Conservation (phyloP, 306 rosid species). For the Ormosia semicastrata region DNA sequence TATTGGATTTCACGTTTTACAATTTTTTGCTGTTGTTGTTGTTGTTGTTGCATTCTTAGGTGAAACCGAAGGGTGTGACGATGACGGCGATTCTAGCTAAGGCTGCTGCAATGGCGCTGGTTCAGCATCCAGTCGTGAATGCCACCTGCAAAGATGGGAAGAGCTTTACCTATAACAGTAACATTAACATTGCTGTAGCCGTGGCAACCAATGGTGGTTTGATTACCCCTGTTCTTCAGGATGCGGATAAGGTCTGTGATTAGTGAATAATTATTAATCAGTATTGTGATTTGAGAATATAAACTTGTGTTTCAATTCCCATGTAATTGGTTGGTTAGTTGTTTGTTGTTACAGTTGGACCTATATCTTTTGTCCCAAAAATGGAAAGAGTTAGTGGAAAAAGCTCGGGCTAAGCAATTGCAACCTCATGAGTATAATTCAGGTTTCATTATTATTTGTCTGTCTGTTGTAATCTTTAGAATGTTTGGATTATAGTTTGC, state of each 20-base stretch:
- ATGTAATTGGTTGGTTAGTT: constrained; percentile 12
- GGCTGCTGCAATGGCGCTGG: constrained; percentile 72
- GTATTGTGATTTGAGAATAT: neutral
- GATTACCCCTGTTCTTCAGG: constrained; percentile 76
- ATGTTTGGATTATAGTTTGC: no score
- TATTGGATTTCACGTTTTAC: constrained; percentile 4
- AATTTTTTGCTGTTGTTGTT: neutral
- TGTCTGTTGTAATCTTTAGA: neutral
- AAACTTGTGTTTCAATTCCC: neutral
- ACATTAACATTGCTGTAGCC: constrained; percentile 66
- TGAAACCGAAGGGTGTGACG: constrained; percentile 91
- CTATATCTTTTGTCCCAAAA: constrained; percentile 79
- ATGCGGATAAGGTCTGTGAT: constrained; percentile 68
- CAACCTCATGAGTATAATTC: constrained; percentile 90
- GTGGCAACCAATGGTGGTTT: constrained; percentile 72
- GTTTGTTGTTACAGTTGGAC: constrained; percentile 69
- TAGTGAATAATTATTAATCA: neutral
- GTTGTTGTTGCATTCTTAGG: constrained; percentile 42
- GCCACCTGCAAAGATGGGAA: constrained; percentile 68
- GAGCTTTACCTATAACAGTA: constrained; percentile 52
- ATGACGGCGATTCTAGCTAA: constrained; percentile 88
- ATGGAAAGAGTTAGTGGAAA: constrained; percentile 89
- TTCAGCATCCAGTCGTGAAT: constrained; percentile 69
- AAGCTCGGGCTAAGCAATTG: constrained; percentile 89
- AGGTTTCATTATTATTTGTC: constrained; percentile 40